phyloP scores from a whole-genome alignment of 2,329 filamentous ascomycete species.

The Shiraia sp. region DNA sequence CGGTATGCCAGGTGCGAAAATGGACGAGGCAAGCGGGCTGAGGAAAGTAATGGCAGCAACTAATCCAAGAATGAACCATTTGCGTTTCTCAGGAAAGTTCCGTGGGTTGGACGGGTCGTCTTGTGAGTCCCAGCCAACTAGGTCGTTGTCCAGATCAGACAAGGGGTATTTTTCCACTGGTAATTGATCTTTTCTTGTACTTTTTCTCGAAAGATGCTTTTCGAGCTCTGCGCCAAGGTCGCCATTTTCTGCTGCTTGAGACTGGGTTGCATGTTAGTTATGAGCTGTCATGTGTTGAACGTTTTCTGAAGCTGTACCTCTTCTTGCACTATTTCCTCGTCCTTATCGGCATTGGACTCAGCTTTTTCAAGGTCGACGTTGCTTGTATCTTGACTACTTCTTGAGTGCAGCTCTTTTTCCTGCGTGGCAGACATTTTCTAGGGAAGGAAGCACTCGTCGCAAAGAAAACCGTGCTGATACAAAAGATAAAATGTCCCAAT shows the following conservation, averaged over 20 bases:
- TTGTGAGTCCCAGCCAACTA: slow-evolving; percentile 43
- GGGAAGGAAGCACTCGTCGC: neutral
- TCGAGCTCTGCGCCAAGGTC: slow-evolving; percentile 32
- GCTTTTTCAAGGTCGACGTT: slow-evolving; percentile 23
- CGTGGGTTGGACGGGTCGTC: slow-evolving; percentile 39
- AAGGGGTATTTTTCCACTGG: slow-evolving; percentile 34
- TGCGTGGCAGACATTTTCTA: slow-evolving; percentile 22
- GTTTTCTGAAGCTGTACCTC: slow-evolving; percentile 8
- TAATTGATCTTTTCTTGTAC: slow-evolving; percentile 31
- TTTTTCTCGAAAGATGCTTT: slow-evolving; percentile 36
- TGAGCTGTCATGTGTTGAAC: neutral
- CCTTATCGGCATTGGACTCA: slow-evolving; percentile 8
- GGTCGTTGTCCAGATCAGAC: slow-evolving; percentile 36
- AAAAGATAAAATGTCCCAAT: too few relatives aligned
- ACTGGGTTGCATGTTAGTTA: slow-evolving; percentile 5
- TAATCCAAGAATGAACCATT: slow-evolving; percentile 33
- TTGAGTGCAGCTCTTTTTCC: slow-evolving; percentile 21
- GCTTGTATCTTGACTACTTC: slow-evolving; percentile 26
- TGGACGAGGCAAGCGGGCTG: slow-evolving; percentile 41
- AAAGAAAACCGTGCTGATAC: too few relatives aligned
- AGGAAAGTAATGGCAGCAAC: slow-evolving; percentile 39
- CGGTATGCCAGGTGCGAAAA: slow-evolving; percentile 39
- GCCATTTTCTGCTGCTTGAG: slow-evolving; percentile 8
- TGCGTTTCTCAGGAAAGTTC: slow-evolving; percentile 32
- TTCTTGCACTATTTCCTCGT: slow-evolving; percentile 4